A percentile compares a stretch with the other conserved stretches of the same genome.
These are phyloP conservation scores for Diophrys sp. DNA, from an alignment of 73 alveolate species.

Conservation along the genomic window DNA sequence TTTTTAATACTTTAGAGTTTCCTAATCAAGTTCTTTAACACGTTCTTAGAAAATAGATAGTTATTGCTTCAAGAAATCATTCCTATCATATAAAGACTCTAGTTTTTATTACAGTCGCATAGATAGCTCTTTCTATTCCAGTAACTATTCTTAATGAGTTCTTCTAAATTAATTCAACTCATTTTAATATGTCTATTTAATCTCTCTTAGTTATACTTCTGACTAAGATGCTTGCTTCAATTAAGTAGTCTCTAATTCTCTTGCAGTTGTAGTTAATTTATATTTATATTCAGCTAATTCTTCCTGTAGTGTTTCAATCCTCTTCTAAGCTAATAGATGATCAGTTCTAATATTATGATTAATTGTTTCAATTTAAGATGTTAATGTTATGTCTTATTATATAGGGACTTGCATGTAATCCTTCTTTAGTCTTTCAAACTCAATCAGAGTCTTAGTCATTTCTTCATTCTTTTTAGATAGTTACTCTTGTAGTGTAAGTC, in stretches of 20 bases:
- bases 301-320: constrained; percentile 25
- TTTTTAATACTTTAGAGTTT: constrained; percentile 14
- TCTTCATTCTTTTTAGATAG: constrained; percentile 18
- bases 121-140: constrained; percentile 6
- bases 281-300: constrained; percentile 16
- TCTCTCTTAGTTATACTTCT: not conserved
- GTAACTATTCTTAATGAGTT: not conserved
- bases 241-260: constrained; percentile 11
- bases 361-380: not conserved
- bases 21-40: constrained; percentile 34
- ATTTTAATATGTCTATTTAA: too few relatives aligned
- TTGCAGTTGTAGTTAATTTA: constrained; percentile 8
- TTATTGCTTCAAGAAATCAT: constrained; percentile 7
- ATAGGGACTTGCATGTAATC: not conserved
- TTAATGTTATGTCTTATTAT: not conserved
- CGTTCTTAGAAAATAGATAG: constrained; percentile 6
- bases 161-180: not conserved
- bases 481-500: constrained; percentile 24
- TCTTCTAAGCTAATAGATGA: not conserved
- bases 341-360: not conserved
- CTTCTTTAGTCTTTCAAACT: constrained; percentile 18
- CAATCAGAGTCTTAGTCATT: constrained; percentile 8
- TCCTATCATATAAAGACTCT: constrained; percentile 24
- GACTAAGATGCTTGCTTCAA: not conserved
- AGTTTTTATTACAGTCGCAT: not conserved